Conservation (phyloP, 2,329 filamentous ascomycete species). For the Pseudogymnoascus sp. region DNA sequence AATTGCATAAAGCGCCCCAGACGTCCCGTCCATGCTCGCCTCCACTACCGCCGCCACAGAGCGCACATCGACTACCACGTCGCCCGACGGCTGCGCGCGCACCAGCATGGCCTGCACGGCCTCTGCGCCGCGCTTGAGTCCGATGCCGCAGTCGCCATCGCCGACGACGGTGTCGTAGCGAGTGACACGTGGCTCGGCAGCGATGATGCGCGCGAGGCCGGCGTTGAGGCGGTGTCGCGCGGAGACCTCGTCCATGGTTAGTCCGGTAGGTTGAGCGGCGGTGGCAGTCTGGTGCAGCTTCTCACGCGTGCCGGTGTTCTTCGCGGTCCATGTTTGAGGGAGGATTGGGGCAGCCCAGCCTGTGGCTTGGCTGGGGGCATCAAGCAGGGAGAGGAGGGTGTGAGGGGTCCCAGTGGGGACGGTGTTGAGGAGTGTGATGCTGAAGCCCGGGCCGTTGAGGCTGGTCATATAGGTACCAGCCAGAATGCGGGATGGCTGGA, state of each 20-base stretch:
- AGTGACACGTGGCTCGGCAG: conserved; percentile 56
- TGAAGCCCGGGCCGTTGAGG: conserved; percentile 64
- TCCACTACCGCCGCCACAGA: conserved; percentile 57
- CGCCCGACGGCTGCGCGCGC: conserved; percentile 38
- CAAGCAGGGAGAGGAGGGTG: conserved; percentile 56
- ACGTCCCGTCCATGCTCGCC: conserved; percentile 65
- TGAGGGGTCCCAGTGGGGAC: conserved; percentile 38
- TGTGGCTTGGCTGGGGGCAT: conserved; percentile 57
- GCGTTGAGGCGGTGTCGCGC: conserved; percentile 44
- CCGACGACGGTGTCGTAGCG: conserved; percentile 62
- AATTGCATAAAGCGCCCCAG: conserved; percentile 68
- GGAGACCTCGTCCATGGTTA: conserved; percentile 24
- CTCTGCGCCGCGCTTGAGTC: conserved; percentile 62
- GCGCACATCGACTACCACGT: conserved; percentile 51
- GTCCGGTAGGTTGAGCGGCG: conserved; percentile 27
- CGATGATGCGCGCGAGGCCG: conserved; percentile 51
- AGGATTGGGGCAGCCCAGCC: conserved; percentile 57
- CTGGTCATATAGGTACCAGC: conserved; percentile 65
- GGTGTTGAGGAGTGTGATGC: conserved; percentile 56
- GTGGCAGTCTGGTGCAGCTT: conserved; percentile 19
- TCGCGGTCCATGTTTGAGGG: conserved; percentile 49
- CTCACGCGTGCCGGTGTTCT: conserved; percentile 29
- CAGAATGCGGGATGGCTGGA: conserved; percentile 53
- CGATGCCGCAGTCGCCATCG: conserved; percentile 64
- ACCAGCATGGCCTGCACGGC: conserved; percentile 38